Evolutionary conservation across 441 rosid genomes (phyloP), one percentile per base, ranked within the genome.

Genomic region (Pelargonium australe): DNA sequence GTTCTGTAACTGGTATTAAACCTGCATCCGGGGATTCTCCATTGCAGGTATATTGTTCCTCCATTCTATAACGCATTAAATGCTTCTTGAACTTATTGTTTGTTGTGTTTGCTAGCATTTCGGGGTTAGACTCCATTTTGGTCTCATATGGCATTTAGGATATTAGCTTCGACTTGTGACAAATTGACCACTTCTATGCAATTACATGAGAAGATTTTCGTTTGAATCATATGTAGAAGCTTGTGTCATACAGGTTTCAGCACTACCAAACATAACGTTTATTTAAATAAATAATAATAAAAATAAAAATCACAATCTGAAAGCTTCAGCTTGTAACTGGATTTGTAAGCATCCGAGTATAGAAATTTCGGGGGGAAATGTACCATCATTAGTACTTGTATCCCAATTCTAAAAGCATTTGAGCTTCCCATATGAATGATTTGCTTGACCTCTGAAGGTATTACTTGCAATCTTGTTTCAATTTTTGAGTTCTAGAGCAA

Each of bases 21-120:
- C 92, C 92, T 60, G 89, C 89, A 57, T 87, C 96, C 0, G 96
- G 99, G 25, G 97, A 91, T 82, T 95, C 97, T 68, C 97, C 97
- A 68, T 84, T 95, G 81, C 82, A 91, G 99, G 99, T 94, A 80
- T 7, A 23, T 62, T 62, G 5, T 62, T 23, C 25, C 23, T 23
- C 9, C 2, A 0, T 62, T 31, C 14, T 13, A 23, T 11, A 23
- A 62, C 9, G 8, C 61, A 55, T 55, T 16, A 7, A 7, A 5
- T 55, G 8, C 2, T 16, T 55, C 61, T 55, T 17, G 25, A 55
- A 55, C 23, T 20, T 55, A 7, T 17, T 7, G 20, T 16, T 55
- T 7, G 8, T 7, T 17, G 17, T 53, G 17, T 53, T 53, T 5
- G 1, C 19, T 53, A n/a, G 19, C 8, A 5, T 2, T 3, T 4